phyloP scores from a whole-genome alignment of 805 yeast genomes.

The Jamesozyma jinghongensis region DNA sequence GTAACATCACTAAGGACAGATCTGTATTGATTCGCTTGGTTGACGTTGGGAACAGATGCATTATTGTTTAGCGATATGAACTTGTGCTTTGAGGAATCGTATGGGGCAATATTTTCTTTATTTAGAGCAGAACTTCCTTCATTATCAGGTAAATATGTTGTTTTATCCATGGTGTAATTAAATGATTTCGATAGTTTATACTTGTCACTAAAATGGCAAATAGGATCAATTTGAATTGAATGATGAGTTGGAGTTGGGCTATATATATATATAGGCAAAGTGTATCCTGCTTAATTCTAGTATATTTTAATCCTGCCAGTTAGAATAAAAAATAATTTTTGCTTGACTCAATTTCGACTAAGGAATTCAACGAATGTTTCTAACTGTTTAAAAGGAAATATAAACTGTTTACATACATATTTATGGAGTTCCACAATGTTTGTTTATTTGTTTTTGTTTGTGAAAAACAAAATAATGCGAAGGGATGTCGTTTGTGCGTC shows the following conservation, averaged over 20 bases:
- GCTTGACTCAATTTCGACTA: not conserved
- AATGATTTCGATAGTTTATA: too few relatives aligned
- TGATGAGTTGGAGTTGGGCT: too few relatives aligned
- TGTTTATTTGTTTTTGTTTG: not conserved
- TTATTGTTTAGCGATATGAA: not conserved
- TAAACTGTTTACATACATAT: not conserved
- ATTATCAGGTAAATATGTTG: not conserved
- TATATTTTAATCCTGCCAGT: too few relatives aligned
- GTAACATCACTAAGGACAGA: constrained; percentile 30
- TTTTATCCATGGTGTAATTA: too few relatives aligned
- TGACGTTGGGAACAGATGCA: not conserved
- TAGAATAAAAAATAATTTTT: too few relatives aligned
- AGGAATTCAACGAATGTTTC: not conserved
- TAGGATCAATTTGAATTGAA: too few relatives aligned
- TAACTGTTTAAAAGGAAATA: too few relatives aligned
- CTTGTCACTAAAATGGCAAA: too few relatives aligned
- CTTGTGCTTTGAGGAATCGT: not conserved
- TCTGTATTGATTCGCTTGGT: constrained; percentile 11
- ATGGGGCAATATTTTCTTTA: constrained; percentile 6
- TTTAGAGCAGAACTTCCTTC: not conserved
- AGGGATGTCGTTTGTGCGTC: not conserved
- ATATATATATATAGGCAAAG: too few relatives aligned
- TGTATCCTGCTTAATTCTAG: too few relatives aligned
- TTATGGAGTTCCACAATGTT: not conserved
- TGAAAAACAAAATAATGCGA: not conserved